A percentile compares a stretch with the other conserved stretches of the same genome.
Evolutionary conservation across 495 filamentous ascomycete species (phyloP).

Genomic region (Penicillium coprophilum): DNA sequence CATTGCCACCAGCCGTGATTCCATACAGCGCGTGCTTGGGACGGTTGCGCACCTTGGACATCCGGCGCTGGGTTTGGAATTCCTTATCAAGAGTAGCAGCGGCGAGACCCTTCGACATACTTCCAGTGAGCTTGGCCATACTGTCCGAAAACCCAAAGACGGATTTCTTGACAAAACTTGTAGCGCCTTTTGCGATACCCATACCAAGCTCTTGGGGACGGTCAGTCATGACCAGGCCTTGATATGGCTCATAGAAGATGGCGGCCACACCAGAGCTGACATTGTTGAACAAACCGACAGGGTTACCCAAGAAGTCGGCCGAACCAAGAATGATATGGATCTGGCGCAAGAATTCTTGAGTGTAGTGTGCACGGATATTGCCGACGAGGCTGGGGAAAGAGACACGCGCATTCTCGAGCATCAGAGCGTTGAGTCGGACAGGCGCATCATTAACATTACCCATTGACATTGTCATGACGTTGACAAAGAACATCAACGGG

Average conservation of each 20-base stretch:
- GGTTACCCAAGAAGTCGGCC: conserved; percentile 97
- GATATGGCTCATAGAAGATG: conserved; percentile 98
- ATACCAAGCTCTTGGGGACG: conserved; percentile 89
- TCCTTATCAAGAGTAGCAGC: conserved; percentile 97
- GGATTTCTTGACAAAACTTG: conserved; percentile 96
- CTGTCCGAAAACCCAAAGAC: conserved; percentile 96
- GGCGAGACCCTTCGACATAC: conserved; percentile 92
- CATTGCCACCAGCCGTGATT: conserved; percentile 92
- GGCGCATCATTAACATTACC: conserved; percentile 98
- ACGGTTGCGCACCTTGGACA: conserved; percentile 87
- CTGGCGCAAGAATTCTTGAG: conserved; percentile 91
- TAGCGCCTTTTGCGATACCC: conserved; percentile 94
- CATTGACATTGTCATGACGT: conserved; percentile 98
- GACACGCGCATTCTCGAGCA: conserved; percentile 93
- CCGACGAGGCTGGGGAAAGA: conserved; percentile 78
- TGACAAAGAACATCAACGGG: conserved; percentile 96
- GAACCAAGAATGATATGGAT: conserved; percentile 95
- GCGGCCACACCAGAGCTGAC: conserved; percentile 94
- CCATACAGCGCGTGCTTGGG: conserved; percentile 97
- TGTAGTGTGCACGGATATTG: conserved; percentile 90
- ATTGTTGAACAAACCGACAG: conserved; percentile 96
- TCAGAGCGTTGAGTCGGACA: conserved; percentile 84
- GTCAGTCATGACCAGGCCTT: conserved; percentile 95
- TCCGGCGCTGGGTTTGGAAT: conserved; percentile 92
- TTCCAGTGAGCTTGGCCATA: conserved; percentile 93